Base-by-base conservation (phyloP, 805 yeast species). In the Vanderwaltozyma tropicalis region DNA sequence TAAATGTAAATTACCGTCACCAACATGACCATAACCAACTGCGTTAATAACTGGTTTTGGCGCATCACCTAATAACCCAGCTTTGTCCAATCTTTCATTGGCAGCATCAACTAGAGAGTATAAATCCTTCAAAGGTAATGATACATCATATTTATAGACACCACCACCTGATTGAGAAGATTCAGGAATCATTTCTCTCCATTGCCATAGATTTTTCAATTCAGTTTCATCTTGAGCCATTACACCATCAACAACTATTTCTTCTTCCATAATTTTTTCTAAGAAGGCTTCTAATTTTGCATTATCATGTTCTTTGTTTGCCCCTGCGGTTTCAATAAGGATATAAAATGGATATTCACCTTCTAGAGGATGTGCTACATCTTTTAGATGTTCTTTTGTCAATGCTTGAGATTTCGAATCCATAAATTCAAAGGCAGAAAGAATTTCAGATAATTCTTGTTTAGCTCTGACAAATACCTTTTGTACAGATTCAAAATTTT, bases 11-110 rank as follows among this genome's bases (percentile, higher is more conserved):
- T 92, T 92, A 37, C 98, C 97, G 57, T 92, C 98, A 40, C 98
- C 98, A 52, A 92, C 74, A 55, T 92, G 98, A n/a, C 98, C 98
- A 53, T 89, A 92, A 0, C 98, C 98, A 47, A 89, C 78, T 10
- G 94, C 94, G 43, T 76, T 80, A 38, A 85, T 79, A 2, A 84
- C 96, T 2, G 96, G 95, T 34, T 57, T 58, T 24, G 52, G 41
- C 3, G 71, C 67, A 30, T 73, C 80, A 25, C 77, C 74, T 17
- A 78, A 63, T 38, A 89, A 62, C 2, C 72, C 78, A 22, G 71
- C 69, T 25, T 68, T 75, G 2, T 42, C 52, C 44, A 92, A 67
- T 49, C 72, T 72, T 32, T 61, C 75, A 47, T 79, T 74, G n/a
- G 79, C 78, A 6, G 80, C 94, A 33, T 76, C 82, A 17, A 89